These are phyloP conservation scores for Gillenia trifoliata DNA, from an alignment of 306 rosid species.

Conservation along the genomic window DNA sequence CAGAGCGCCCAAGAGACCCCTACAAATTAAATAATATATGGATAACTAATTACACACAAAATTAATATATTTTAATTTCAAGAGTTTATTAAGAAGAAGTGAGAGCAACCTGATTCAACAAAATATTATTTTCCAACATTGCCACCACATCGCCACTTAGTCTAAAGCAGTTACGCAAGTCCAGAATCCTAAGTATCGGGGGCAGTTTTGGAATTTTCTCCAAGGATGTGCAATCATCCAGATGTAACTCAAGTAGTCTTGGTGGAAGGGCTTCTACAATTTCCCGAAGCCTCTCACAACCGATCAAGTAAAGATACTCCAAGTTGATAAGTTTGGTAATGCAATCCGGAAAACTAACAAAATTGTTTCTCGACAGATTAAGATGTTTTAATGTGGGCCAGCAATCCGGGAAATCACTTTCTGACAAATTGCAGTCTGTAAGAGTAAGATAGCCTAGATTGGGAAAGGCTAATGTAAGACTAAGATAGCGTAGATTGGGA, in stretches of 20 bases:
- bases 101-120: too few relatives aligned
- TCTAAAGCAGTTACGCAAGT: too few relatives aligned
- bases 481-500: neutral
- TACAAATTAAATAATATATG: too few relatives aligned
- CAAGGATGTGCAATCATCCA: too few relatives aligned
- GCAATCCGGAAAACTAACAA: neutral
- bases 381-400: neutral
- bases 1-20: rapidly evolving
- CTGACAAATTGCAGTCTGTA: neutral
- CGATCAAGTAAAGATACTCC: rapidly evolving
- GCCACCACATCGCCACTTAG: too few relatives aligned
- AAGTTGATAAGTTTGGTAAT: neutral
- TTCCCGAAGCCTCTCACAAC: neutral
- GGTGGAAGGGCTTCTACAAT: neutral
- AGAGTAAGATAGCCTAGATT: rapidly evolving
- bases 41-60: too few relatives aligned
- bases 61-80: too few relatives aligned
- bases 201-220: too few relatives aligned
- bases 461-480: neutral
- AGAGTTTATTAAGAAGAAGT: too few relatives aligned
- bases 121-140: too few relatives aligned
- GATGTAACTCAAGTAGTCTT: rapidly evolving
- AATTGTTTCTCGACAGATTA: neutral
- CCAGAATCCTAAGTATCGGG: rapidly evolving
- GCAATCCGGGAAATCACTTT: neutral